Evolutionary conservation across 768 basidiomycete species (phyloP), one percentile per base, ranked within the genome.

Genomic region (Amanita jacksonii): DNA sequence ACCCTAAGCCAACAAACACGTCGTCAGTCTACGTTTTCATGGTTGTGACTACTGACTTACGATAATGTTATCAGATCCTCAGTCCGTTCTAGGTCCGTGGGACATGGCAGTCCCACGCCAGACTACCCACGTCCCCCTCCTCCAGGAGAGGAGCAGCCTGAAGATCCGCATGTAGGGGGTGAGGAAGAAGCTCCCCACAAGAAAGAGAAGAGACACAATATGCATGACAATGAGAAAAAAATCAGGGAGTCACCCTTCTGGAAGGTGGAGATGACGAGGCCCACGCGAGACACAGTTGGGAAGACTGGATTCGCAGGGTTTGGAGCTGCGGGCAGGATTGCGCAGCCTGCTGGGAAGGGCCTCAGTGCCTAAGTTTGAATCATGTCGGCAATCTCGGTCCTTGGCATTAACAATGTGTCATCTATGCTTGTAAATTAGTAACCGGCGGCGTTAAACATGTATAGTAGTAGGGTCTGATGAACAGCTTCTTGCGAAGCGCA

Each of bases 81-180:
- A 15, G 19, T 20, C 5, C 30, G 41, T 8, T 20, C 31, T 18
- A 36, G 28, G 15, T 27, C 43, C n/a, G 10, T 16, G 5, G 35
- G 43, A 18, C 20, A 38, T 19, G 31, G 35, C 15, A 45, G 37
- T 45, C 44, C 44, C 28, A 20, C 8, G 13, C 44, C 44, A 15
- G 70, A 73, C 54, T 79, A 80, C 49, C 78, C 78, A 7, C 66
- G 78, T 22, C 78, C 77, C 9, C 64, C 66, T n/a, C 38, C 61
- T 32, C 66, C 66, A 5, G 58, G 57, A 19, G 63, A 66, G 18
- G 61, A 54, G 8, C 59, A 59, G 1, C 57, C 54, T 8, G 62
- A 62, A 1, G 50, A 51, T 20, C 55, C 53, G 9, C 60, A 64
- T 9, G 30, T 36, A 13, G 37, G 36, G 18, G 63, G 69, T 37